Evolutionary conservation across 2,329 filamentous ascomycete species (phyloP).

Genomic region (Podosphaera fusca): DNA sequence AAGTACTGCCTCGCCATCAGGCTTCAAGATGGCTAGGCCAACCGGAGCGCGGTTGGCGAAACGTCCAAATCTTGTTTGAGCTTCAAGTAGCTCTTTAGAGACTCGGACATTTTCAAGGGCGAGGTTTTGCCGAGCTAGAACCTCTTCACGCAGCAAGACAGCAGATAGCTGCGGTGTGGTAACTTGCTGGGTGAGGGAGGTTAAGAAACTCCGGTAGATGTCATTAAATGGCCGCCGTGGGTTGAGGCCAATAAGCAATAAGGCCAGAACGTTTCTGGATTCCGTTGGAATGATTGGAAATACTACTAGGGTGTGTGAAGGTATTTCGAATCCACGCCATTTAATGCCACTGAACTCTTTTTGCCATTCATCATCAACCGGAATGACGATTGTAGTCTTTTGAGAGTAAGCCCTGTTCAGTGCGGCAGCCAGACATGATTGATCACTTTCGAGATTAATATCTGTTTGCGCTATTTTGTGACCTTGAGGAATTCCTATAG

Average conservation of each 20-base stretch:
- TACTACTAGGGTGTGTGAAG: slow-evolving; percentile 46
- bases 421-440: slow-evolving; percentile 51
- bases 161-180: slow-evolving; percentile 64
- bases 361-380: slow-evolving; percentile 41
- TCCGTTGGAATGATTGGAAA: slow-evolving; percentile 59
- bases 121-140: slow-evolving; percentile 50
- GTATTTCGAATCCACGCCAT: slow-evolving; percentile 48
- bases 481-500: slow-evolving; percentile 40
- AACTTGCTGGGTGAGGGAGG: slow-evolving; percentile 50
- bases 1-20: slow-evolving; percentile 47
- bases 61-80: slow-evolving; percentile 57
- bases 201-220: slow-evolving; percentile 58
- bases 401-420: slow-evolving; percentile 56
- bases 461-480: slow-evolving; percentile 36
- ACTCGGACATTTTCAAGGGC: slow-evolving; percentile 57
- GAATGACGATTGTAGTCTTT: slow-evolving; percentile 42
- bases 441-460: slow-evolving; percentile 46
- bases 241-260: slow-evolving; percentile 58
- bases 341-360: slow-evolving; percentile 37
- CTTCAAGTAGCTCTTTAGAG: slow-evolving; percentile 47
- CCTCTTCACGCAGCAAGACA: slow-evolving; percentile 65
- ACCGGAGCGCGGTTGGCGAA: slow-evolving; percentile 73
- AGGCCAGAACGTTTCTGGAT: slow-evolving; percentile 50
- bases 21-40: slow-evolving; percentile 66
- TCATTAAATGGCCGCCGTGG: slow-evolving; percentile 57